These are phyloP conservation scores for Linderniella brevidens DNA, from an alignment of 257 asterid species.

Conservation along the genomic window DNA sequence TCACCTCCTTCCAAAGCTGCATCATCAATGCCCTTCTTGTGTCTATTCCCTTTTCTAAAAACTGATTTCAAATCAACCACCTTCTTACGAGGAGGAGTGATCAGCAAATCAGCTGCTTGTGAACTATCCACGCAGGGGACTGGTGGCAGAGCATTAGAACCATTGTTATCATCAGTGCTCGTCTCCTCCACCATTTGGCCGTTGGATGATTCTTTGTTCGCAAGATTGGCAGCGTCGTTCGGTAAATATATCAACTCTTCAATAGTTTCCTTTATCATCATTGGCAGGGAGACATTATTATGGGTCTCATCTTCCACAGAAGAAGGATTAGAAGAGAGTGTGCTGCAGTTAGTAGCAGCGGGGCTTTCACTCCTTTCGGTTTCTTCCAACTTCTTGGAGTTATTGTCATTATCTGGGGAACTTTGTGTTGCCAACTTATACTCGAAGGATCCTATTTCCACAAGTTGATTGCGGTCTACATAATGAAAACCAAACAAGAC, in stretches of 20 bases:
- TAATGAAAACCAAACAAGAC: slow-evolving; percentile 8
- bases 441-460: slow-evolving; percentile 32
- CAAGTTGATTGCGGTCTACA: slow-evolving; percentile 26
- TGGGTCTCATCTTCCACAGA: slow-evolving; percentile 79
- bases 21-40: slow-evolving; percentile 17
- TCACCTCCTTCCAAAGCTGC: slow-evolving; percentile 10
- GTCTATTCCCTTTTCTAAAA: slow-evolving; percentile 23
- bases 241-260: slow-evolving; percentile 17
- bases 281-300: slow-evolving; percentile 33
- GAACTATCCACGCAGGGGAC: slow-evolving; percentile 20
- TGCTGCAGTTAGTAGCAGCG: slow-evolving; percentile 55
- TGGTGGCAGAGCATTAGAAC: slow-evolving; percentile 29
- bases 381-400: slow-evolving; percentile 22
- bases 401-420: slow-evolving; percentile 18
- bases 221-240: slow-evolving; percentile 20
- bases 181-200: slow-evolving; percentile 27
- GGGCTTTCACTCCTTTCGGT: slow-evolving; percentile 50
- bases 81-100: slow-evolving; percentile 53
- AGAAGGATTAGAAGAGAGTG: slow-evolving; percentile 83
- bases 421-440: slow-evolving; percentile 26
- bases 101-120: slow-evolving; percentile 26
- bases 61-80: slow-evolving; percentile 27
- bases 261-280: slow-evolving; percentile 20
- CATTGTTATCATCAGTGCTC: slow-evolving; percentile 31
- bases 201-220: slow-evolving; percentile 17